Evolutionary conservation across 2,329 filamentous ascomycete species (phyloP), one percentile per base, ranked within the genome.

Genomic region (Penicillium sp.): DNA sequence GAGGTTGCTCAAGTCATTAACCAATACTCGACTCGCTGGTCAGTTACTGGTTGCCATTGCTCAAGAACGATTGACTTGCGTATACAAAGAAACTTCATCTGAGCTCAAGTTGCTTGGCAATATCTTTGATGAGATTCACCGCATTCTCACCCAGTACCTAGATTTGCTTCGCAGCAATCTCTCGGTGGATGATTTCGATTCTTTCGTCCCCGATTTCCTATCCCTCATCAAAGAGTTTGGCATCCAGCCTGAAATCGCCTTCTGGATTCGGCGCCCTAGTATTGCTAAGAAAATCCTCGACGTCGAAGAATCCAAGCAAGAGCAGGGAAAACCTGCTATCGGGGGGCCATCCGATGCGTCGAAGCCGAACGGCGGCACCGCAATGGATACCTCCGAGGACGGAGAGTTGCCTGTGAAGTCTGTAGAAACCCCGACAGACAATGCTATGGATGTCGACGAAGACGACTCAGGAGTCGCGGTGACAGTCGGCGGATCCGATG

Each of bases 101-200:
- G 90, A 95, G 53, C 84, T 96, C 66, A 99, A 99, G 68, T 85
- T 91, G 36, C 74, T 97, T 11, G 88, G 89, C 2, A 89, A 89
- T 43, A 84, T 95, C 57, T 81, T 95, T 44, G 93, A 99, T 65
- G 91, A 95, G 66, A 86, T 95, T 16, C 89, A 95, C 58, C 82
- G 88, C 52, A 86, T 91, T 8, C 78, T 97, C 19, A 80, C 83
- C 19, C 91, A 96, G 63, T 99, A 95, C 64, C 78, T 97, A 14
- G 93, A 97, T 62, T 80, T 96, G 6, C 78, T 99, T 28, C 87
- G 87, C 64, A 88, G 82, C 65, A 95, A 90, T 62, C 72, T 96
- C 27, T 78, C 84, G 0, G 77, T 83, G 0, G 81, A 86, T 31
- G 82, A 91, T 16, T 97, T 96, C 53, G 87, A 95, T 62, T 73